phyloP scores from a whole-genome alignment of 495 filamentous ascomycete genomes.

The Aspergillus ellipticus region DNA sequence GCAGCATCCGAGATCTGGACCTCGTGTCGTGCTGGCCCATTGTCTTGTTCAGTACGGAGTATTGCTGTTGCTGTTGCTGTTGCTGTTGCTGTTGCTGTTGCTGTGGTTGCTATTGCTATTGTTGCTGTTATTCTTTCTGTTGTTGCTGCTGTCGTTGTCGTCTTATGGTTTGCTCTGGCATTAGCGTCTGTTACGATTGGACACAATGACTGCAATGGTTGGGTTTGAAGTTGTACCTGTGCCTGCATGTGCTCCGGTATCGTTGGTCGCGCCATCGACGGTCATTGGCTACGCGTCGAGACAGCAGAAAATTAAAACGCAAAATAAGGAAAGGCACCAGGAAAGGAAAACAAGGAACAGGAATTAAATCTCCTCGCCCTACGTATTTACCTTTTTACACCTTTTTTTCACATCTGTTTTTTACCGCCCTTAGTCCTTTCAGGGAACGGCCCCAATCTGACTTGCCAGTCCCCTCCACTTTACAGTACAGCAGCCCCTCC shows the following conservation, averaged over 20 bases:
- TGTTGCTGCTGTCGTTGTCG: neutral
- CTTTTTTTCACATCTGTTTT: slow-evolving; percentile 1
- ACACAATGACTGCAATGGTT: neutral
- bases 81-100: neutral
- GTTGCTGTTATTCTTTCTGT: neutral
- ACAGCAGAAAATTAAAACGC: slow-evolving; percentile 1
- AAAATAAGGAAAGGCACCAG: slow-evolving; percentile 1
- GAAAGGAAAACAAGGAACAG: neutral
- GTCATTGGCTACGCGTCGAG: neutral
- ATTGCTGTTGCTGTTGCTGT: neutral
- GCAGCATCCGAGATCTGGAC: slow-evolving; percentile 23
- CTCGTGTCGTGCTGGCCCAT: slow-evolving; percentile 8
- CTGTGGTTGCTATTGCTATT: neutral
- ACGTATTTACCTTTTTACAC: slow-evolving; percentile 1
- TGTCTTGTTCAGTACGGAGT: neutral
- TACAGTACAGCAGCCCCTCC: slow-evolving; percentile 8
- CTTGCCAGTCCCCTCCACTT: neutral
- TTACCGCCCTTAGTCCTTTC: neutral
- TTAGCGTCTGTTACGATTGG: neutral
- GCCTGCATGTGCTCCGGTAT: neutral
- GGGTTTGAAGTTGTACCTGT: neutral
- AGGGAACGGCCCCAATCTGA: neutral
- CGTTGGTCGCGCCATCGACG: neutral
- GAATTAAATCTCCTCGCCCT: neutral
- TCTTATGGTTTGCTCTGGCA: neutral